Evolutionary conservation across 495 filamentous ascomycete species (phyloP).

Genomic region (Hyphodiscus hymeniophilus): DNA sequence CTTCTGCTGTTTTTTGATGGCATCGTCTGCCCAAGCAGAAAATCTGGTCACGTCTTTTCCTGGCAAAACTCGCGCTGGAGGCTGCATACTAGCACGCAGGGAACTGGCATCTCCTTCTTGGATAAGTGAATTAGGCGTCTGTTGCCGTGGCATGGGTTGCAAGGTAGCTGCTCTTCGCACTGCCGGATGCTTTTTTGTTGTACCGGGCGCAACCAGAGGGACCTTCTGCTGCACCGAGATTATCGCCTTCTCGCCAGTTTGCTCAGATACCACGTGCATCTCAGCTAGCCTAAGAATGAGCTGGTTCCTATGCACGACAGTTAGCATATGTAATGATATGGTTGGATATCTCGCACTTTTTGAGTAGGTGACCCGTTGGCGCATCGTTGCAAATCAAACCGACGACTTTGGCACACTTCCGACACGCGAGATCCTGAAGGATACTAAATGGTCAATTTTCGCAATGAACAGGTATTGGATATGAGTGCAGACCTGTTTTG

Average conservation of each 20-base stretch:
- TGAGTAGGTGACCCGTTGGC: constrained; percentile 15
- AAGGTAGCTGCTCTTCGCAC: background rate
- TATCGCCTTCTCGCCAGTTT: constrained; percentile 8
- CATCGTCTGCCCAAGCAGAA: constrained; percentile 15
- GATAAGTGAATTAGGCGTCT: background rate
- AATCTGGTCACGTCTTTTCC: constrained; percentile 6
- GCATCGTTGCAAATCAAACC: constrained; percentile 20
- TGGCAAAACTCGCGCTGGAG: background rate
- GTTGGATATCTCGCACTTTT: constrained; percentile 4
- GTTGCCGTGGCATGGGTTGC: background rate
- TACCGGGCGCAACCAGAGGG: background rate
- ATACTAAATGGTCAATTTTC: constrained; percentile 2
- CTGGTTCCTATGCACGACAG: constrained; percentile 11
- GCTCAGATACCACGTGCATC: constrained; percentile 15
- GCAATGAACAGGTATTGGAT: background rate
- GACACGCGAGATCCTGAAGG: constrained; percentile 19
- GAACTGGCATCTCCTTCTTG: background rate
- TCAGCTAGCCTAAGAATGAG: constrained; percentile 16
- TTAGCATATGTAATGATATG: background rate
- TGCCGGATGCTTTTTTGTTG: background rate
- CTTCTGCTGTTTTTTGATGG: constrained; percentile 13
- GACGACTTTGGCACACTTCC: constrained; percentile 7
- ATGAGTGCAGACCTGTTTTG: constrained; percentile 10
- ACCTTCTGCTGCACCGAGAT: constrained; percentile 11
- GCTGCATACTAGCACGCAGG: background rate